Evolutionary conservation across 2,329 filamentous ascomycete species (phyloP).

Genomic region (Didymella sp.): DNA sequence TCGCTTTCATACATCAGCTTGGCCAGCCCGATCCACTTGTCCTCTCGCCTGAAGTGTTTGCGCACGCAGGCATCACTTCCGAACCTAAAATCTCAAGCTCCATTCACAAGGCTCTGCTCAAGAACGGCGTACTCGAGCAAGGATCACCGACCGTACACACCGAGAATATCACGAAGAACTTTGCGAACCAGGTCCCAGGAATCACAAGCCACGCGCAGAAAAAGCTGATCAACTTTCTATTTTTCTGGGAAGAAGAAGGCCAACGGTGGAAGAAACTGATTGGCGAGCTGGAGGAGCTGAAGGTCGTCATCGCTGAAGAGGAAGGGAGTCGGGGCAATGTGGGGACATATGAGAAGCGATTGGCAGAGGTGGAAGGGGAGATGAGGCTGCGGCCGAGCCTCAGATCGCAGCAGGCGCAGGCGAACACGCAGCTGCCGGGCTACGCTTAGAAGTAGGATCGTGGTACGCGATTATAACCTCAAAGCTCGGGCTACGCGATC

Average conservation of each 20-base stretch:
- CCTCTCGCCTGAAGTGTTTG: slow-evolving; percentile 7
- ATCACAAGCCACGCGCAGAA: slow-evolving; percentile 14
- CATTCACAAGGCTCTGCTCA: slow-evolving; percentile 7
- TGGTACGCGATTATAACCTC: no score
- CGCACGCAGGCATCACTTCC: slow-evolving; percentile 12
- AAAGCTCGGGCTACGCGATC: background rate
- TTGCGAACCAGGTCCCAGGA: slow-evolving; percentile 6
- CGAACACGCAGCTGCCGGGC: background rate
- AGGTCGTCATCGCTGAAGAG: slow-evolving; percentile 6
- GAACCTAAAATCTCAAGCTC: background rate
- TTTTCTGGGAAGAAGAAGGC: slow-evolving; percentile 16
- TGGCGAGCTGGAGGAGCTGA: slow-evolving; percentile 10
- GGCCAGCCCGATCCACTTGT: slow-evolving; percentile 7
- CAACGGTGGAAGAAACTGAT: slow-evolving; percentile 8
- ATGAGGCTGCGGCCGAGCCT: slow-evolving; percentile 6
- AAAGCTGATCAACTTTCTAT: slow-evolving; percentile 16
- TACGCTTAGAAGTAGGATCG: background rate
- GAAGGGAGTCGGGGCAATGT: background rate
- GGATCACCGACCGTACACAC: slow-evolving; percentile 3
- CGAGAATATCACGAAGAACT: slow-evolving; percentile 8
- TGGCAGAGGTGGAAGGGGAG: slow-evolving; percentile 13
- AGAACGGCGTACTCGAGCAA: slow-evolving; percentile 6
- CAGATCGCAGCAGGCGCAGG: slow-evolving; percentile 3
- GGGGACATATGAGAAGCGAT: slow-evolving; percentile 13
- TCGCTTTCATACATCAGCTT: slow-evolving; percentile 12